Percentiles rank a stretch among this genome's conserved stretches.
Conservation (phyloP, 805 yeast species). For the Teunomyces lycoperdinae region DNA sequence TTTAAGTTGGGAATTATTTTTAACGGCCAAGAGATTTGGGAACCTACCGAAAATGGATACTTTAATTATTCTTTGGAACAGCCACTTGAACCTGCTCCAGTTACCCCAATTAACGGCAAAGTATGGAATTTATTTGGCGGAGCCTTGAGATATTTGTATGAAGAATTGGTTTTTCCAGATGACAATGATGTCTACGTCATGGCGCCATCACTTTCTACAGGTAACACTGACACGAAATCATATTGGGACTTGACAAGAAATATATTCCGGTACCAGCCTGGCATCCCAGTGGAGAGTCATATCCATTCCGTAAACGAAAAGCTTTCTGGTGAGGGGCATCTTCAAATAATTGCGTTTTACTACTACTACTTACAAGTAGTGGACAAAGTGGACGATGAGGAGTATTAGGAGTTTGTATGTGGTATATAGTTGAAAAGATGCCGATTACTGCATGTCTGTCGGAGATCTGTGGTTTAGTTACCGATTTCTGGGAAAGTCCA, state of each 20-base stretch:
- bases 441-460: background rate
- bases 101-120: conserved; percentile 31
- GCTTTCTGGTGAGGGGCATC: conserved; percentile 29
- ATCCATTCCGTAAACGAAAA: conserved; percentile 38
- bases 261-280: conserved; percentile 36
- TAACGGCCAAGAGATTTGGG: conserved; percentile 21
- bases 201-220: conserved; percentile 35
- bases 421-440: background rate
- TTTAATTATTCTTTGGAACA: conserved; percentile 25
- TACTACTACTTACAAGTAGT: conserved; percentile 35
- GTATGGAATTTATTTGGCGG: conserved; percentile 38
- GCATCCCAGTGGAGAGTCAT: conserved; percentile 17
- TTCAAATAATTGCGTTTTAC: conserved; percentile 35
- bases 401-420: background rate
- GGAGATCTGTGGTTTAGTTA: background rate
- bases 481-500: background rate
- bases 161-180: conserved; percentile 28
- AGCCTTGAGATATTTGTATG: conserved; percentile 35
- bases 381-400: conserved; percentile 17
- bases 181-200: conserved; percentile 24
- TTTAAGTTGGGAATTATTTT: conserved; percentile 35
- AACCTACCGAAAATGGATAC: conserved; percentile 28
- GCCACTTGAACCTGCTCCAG: conserved; percentile 38
- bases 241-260: conserved; percentile 41
- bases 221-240: conserved; percentile 41